Percentiles rank a stretch among this genome's conserved stretches.
Evolutionary conservation across 2,329 filamentous ascomycete genomes (phyloP).

Genomic region (Zasmidium cellare): DNA sequence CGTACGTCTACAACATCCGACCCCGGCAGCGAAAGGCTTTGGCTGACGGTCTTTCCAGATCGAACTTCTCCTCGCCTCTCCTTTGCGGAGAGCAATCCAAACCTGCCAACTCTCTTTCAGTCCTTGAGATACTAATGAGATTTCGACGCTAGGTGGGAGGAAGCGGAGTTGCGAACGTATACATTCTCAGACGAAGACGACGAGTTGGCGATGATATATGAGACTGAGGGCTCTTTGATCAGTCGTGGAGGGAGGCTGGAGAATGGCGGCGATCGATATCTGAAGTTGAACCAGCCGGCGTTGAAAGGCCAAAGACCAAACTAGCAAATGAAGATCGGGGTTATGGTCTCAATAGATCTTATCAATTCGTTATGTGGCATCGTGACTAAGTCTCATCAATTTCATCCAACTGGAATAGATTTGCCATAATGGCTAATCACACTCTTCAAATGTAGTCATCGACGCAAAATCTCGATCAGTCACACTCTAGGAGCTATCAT

Average conservation of each 20-base stretch:
- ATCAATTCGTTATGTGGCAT: too few relatives aligned
- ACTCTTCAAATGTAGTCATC: too few relatives aligned
- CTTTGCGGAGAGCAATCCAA: conserved; percentile 29
- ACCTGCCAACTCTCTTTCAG: conserved; percentile 28
- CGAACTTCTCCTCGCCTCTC: conserved; percentile 32
- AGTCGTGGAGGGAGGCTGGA: neutral
- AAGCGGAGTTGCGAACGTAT: conserved; percentile 33
- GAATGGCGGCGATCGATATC: neutral
- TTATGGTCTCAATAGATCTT: too few relatives aligned
- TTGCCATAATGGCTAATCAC: too few relatives aligned
- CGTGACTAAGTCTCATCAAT: too few relatives aligned
- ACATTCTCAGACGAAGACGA: conserved; percentile 26
- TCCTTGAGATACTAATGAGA: conserved; percentile 14
- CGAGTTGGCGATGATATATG: conserved; percentile 27
- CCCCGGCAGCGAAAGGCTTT: neutral
- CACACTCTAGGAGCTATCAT: too few relatives aligned
- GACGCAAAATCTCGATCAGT: too few relatives aligned
- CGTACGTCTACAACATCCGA: conserved; percentile 12
- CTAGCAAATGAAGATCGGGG: too few relatives aligned
- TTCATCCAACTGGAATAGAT: too few relatives aligned
- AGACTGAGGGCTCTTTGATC: conserved; percentile 27
- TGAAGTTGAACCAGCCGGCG: neutral
- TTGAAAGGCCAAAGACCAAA: neutral
- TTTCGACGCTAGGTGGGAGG: conserved; percentile 20
- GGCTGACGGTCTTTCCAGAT: conserved; percentile 17